Evolutionary conservation across 2,329 filamentous ascomycete species (phyloP), one percentile per base, ranked within the genome.

Genomic region (Plectosphaerella cucumerina): DNA sequence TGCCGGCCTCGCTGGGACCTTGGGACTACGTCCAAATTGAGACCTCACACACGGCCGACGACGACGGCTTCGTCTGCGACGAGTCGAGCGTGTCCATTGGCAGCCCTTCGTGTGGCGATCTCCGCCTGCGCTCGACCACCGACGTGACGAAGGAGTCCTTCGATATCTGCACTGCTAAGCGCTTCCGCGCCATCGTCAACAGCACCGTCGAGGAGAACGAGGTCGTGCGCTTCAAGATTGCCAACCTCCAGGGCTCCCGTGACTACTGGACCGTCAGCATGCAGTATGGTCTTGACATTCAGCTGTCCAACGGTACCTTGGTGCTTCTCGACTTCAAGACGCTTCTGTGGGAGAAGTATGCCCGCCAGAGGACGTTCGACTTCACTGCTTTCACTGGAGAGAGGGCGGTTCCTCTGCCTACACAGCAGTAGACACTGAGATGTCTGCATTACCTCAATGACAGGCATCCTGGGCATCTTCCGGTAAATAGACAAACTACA

Each of bases 21-120:
- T 54, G 53, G 50, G 48, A 54, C 44, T 54, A 22, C 33, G 50
- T 54, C 11, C 47, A 48, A 3, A 11, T 54, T 17, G 44, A 44
- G 20, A 21, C 50, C 2, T 44, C 50, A 9, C 50, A 47, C 22
- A 20, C 49, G 1, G 26, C 12, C 20, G 50, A 45, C 44, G 31
- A 34, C 4, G 53, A 54, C n/a, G 53, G 50, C 6, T 52, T 54
- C 39, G 18, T 52, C n/a, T 54, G 53, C 34, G 53, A 44, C 33
- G 34, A 52, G 31, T 52, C 53, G 11, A 43, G 50, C 50, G 53
- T 54, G 5, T 22, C 48, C 35, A 39, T 52, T 2, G 53, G 53
- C 2, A 14, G 44, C 20, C 26, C 45, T 11, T 49, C 50, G 14
- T 50, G 50, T 20, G 47, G 41, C 11, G 50, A 50, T 4, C 47